phyloP scores from a whole-genome alignment of 805 yeast genomes.

The Ogataea paradorogensis region DNA sequence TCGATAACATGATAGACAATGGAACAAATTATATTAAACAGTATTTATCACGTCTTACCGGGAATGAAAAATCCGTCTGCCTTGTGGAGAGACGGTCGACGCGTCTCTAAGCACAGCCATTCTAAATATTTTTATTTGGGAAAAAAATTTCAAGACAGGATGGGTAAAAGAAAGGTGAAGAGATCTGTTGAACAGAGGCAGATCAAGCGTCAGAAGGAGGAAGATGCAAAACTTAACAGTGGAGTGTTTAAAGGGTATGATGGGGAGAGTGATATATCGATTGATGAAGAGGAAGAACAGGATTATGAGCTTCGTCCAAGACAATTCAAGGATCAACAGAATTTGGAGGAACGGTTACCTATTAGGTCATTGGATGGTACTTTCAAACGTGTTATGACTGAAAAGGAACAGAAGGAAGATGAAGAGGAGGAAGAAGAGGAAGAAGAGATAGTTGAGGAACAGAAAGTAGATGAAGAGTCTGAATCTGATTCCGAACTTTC shows the following conservation, averaged over 20 bases:
- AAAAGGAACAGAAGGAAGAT: slow-evolving; percentile 20
- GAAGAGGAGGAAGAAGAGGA: slow-evolving; percentile 16
- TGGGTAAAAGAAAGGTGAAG: slow-evolving; percentile 39
- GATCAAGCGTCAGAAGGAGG: slow-evolving; percentile 39
- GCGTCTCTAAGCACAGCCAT: slow-evolving; percentile 10
- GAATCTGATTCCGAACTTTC: slow-evolving; percentile 43
- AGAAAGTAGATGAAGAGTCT: slow-evolving; percentile 22
- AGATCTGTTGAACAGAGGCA: slow-evolving; percentile 35
- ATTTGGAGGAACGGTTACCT: slow-evolving; percentile 68
- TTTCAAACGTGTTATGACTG: slow-evolving; percentile 61
- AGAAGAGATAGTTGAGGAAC: slow-evolving; percentile 14
- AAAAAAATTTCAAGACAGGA: slow-evolving; percentile 13
- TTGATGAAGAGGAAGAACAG: slow-evolving; percentile 56
- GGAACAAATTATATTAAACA: neutral
- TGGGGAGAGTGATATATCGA: slow-evolving; percentile 14
- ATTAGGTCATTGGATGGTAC: slow-evolving; percentile 70
- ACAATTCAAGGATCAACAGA: slow-evolving; percentile 40
- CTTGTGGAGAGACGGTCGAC: slow-evolving; percentile 4
- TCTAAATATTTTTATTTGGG: slow-evolving; percentile 4
- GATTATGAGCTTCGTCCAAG: slow-evolving; percentile 79
- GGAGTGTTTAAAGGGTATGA: slow-evolving; percentile 35
- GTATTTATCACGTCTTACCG: slow-evolving; percentile 1
- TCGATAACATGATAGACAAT: slow-evolving; percentile 17
- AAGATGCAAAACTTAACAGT: slow-evolving; percentile 39
- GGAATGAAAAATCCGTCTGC: slow-evolving; percentile 13